Base-by-base conservation (phyloP, 75 land plant genomes). In the Pinus albicaulis region DNA sequence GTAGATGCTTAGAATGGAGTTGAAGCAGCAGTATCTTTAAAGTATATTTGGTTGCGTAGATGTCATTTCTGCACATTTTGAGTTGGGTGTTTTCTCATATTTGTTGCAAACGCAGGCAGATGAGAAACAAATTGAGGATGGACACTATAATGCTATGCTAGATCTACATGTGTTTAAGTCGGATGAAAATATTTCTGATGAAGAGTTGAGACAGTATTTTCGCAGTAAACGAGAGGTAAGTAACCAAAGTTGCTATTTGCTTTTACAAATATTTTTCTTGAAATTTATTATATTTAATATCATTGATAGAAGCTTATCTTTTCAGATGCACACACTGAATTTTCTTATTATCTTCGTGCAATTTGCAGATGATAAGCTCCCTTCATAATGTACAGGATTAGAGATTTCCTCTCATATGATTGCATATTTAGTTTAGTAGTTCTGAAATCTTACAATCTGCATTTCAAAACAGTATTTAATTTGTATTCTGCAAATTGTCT, bases 91-190 rank as follows among this genome's bases (percentile, higher is more conserved):
- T 55, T 57, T 34, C n/a, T 3, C 36, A 34, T 26, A n/a, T 72
- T 20, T 59, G 36, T 78, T 56, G 55, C 44, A 55, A 25, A 6
- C 34, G 44, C 79, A 76, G 24, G 95, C 86, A n/a, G 77, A 79
- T 36, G 92, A 84, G 62, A 85, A 80, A 4, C 86, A 89, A 63
- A 82, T 93, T 19, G 94, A 87, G 82, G 81, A 82, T 56, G 96
- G 96, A 1, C 84, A 93, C 58, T 93, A 92, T 73, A 87, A 81
- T 17, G 65, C 85, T 16, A 70, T 88, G 76, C 66, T 93, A 57
- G 93, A 81, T 44, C 77, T 93, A 61, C 82, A 93, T 74, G 87
- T 86, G 4, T 87, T 87, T 56, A 82, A 81, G 44, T 81, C 79
- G 13, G 81, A 55, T 15, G 48, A 72, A 38, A 28, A 24, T 48